Evolutionary conservation across 1,284 basidiomycete genomes (phyloP).

Genomic region (Boletus sp.): DNA sequence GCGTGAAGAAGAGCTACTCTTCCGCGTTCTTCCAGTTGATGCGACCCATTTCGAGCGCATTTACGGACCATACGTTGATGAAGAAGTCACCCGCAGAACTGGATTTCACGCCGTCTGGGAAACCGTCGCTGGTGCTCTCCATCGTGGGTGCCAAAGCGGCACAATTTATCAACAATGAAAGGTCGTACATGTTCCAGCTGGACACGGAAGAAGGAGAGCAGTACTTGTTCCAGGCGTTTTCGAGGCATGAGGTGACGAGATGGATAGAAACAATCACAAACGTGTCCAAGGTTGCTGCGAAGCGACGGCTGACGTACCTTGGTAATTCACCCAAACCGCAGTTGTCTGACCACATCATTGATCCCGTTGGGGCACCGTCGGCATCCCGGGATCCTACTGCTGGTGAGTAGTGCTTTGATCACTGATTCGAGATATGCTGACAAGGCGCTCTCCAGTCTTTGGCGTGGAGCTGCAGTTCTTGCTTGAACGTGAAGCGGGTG

Average conservation of each 20-base stretch:
- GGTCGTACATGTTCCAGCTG: constrained; percentile 80
- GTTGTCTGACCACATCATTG: constrained; percentile 69
- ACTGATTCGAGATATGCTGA: constrained; percentile 8
- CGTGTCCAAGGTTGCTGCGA: constrained; percentile 71
- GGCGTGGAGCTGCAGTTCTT: constrained; percentile 74
- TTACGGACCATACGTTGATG: constrained; percentile 60
- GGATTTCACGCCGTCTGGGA: constrained; percentile 69
- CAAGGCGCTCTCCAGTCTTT: constrained; percentile 56
- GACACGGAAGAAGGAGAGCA: constrained; percentile 85
- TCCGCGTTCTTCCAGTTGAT: constrained; percentile 80
- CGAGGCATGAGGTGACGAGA: constrained; percentile 65
- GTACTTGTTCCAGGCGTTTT: constrained; percentile 74
- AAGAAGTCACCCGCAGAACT: constrained; percentile 71
- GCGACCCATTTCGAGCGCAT: constrained; percentile 84
- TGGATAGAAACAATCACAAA: constrained; percentile 77
- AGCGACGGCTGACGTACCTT: constrained; percentile 79
- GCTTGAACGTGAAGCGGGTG: constrained; percentile 62
- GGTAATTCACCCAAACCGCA: constrained; percentile 72
- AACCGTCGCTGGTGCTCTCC: constrained; percentile 73
- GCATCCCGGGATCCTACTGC: constrained; percentile 60
- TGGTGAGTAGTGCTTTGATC: constrained; percentile 47
- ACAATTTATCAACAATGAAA: constrained; percentile 74
- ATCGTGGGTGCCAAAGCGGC: constrained; percentile 70
- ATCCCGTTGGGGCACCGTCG: constrained; percentile 42
- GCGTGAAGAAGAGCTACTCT: constrained; percentile 83